Base-by-base conservation (phyloP, 2,329 filamentous ascomycete species). In the Fusarium sororula region DNA sequence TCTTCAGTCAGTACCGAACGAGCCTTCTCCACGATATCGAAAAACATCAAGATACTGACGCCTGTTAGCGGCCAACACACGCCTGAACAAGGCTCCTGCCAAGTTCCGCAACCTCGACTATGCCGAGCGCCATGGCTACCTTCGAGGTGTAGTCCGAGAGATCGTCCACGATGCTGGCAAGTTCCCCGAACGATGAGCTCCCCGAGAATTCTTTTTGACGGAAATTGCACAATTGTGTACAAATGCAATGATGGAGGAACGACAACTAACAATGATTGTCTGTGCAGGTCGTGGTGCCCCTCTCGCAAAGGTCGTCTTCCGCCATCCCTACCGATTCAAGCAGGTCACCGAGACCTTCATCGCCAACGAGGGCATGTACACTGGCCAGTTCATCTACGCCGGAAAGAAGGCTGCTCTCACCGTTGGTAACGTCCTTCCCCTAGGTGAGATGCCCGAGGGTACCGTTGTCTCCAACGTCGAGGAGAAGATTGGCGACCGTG, bases 351-450 rank as follows among this genome's bases (percentile, higher is more conserved):
- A 99, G 93, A 99, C 96, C 81, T 98, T 99, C 93, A 99, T 99
- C 85, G 96, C 96, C 88, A 99, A 98, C 89, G 96, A 98, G 91
- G 96, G 96, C 90, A 98, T 98, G 95, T 99, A 98, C 94, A 98
- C 96, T 80, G 96, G 96, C 85, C 96, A 99, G 88, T 99, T 99
- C 91, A 95, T 99, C 93, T 99, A 99, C 89, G 96, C 96, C 85
- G 96, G 96, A 85, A 99, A 99, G 94, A 96, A 98, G 89, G 96
- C 96, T 82, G 90, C 93, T 79, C 91, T 99, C 84, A 98, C 94
- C 83, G 92, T 99, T 86, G 96, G 96, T 87, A 99, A 99, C 91
- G 88, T 99, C 84, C 94, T 99, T 76, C 96, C 96, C 79, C 92
- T 99, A 81, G 91, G 91, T 84, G 94, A 94, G 84, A 93, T 98